Base-by-base conservation (phyloP, 192 early-diverging fungal species). In the Chytriomyces sp. region DNA sequence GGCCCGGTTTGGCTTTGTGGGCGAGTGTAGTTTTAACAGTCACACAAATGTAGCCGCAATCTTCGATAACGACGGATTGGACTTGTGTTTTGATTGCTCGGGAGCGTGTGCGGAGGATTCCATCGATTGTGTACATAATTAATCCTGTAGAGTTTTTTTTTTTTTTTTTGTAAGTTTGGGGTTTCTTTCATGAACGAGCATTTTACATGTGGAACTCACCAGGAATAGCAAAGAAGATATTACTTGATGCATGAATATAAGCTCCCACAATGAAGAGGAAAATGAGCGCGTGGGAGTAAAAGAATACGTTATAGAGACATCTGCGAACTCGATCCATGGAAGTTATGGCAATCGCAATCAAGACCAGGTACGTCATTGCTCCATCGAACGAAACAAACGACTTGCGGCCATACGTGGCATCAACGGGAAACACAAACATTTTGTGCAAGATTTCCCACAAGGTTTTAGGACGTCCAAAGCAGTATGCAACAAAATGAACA, bases 81-180 rank as follows among this genome's bases (percentile, higher is more conserved):
- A 93, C 83, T 62, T 84, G 83, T 60, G 85, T 45, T 67, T 87
- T 64, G 80, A 67, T 1, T 23, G 16, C 50, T 82, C 87, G 18
- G 83, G 85, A 61, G 89, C 67, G 45, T 82, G 79, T 44, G 48
- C 93, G 92, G n/a, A 87, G 82, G 35, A 91, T 26, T 28, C 93
- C 86, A 69, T 94, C 93, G n/a, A 85, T 53, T 53, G 83, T 57
- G 74, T 93, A 94, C 48, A 80, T n/a, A 23, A 87, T 88, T 68
- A 92, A 85, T 45, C 81, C 72, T 23, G 75, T 64, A 5, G 60
- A 69, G 5, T 20, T n/a, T 13, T 57, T 48, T 50, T 13, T 47
- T 53, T 7, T 77, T 16, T 49, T 66, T 49, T 23, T 60, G 68
- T 50, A 76, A 82, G 50, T 72, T 49, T 61, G 67, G 67, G 5